Percentiles rank a stretch among this genome's conserved stretches.
Conservation (phyloP, 352 stramenopile species). For the Phytophthora pluvialis region DNA sequence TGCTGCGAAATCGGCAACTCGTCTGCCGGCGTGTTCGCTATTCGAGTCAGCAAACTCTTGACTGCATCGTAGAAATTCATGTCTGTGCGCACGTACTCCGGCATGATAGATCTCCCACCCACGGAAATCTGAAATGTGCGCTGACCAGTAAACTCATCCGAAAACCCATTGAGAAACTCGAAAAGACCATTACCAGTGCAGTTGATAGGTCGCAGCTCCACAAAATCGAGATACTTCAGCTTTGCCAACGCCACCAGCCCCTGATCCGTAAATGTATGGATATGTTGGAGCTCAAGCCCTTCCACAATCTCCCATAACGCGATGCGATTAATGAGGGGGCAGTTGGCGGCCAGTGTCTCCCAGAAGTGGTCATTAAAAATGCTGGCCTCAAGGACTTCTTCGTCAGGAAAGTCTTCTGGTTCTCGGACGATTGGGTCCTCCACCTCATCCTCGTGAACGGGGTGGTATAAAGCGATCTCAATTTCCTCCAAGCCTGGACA, state of each 20-base stretch:
- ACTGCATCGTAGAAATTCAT: constrained; percentile 41
- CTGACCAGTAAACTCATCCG: constrained; percentile 32
- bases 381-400: constrained; percentile 30
- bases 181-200: constrained; percentile 47
- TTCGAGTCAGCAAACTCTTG: constrained; percentile 26
- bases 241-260: constrained; percentile 31
- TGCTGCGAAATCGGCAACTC: constrained; percentile 19
- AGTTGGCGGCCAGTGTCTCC: constrained; percentile 20
- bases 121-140: constrained; percentile 48
- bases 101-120: constrained; percentile 10
- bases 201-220: constrained; percentile 47
- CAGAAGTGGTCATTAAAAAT: constrained; percentile 47
- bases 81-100: constrained; percentile 8
- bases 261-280: constrained; percentile 38
- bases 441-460: constrained; percentile 29
- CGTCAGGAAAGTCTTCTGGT: constrained; percentile 20
- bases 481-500: constrained; percentile 37
- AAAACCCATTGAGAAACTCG: constrained; percentile 41
- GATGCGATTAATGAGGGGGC: constrained; percentile 29
- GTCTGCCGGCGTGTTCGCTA: constrained; percentile 9
- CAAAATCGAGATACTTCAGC: constrained; percentile 35
- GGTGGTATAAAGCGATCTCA: constrained; percentile 46
- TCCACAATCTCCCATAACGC: constrained; percentile 40
- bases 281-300: constrained; percentile 32
- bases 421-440: constrained; percentile 31